Evolutionary conservation across 2,329 filamentous ascomycete genomes (phyloP).

Genomic region (Acrodontium crateriforme): DNA sequence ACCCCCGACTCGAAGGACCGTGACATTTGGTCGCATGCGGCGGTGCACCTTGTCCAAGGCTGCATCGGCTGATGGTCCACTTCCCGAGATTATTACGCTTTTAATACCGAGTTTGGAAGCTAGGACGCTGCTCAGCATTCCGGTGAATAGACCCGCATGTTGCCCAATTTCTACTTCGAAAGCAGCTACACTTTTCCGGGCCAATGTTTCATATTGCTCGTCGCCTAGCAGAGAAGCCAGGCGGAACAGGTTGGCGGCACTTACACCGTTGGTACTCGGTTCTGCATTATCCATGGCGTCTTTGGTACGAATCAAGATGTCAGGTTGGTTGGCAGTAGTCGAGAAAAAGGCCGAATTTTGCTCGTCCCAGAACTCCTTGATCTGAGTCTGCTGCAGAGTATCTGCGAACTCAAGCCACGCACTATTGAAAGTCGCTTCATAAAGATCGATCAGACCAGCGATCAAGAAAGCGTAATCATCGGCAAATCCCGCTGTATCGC

Average conservation of each 20-base stretch:
- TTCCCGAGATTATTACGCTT: constrained; percentile 42
- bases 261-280: constrained; percentile 77
- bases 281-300: constrained; percentile 89
- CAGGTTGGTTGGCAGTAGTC: constrained; percentile 46
- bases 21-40: constrained; percentile 23
- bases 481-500: constrained; percentile 60
- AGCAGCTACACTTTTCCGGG: constrained; percentile 61
- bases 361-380: constrained; percentile 62
- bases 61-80: constrained; percentile 27
- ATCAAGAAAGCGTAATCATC: constrained; percentile 92
- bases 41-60: constrained; percentile 28
- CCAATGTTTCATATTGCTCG: constrained; percentile 47
- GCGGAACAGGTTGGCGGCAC: constrained; percentile 76
- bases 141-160: constrained; percentile 82
- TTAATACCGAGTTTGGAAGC: constrained; percentile 56
- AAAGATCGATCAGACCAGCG: constrained; percentile 68
- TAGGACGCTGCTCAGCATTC: constrained; percentile 63
- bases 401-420: constrained; percentile 69
- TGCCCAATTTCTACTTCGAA: constrained; percentile 89
- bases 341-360: constrained; percentile 54
- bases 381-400: constrained; percentile 63
- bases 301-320: constrained; percentile 76
- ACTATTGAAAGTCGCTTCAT: constrained; percentile 67
- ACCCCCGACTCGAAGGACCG: constrained; percentile 26
- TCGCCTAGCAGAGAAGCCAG: constrained; percentile 58